These are phyloP conservation scores for Penicillium freii DNA, from an alignment of 2,329 filamentous ascomycete species.

Conservation along the genomic window DNA sequence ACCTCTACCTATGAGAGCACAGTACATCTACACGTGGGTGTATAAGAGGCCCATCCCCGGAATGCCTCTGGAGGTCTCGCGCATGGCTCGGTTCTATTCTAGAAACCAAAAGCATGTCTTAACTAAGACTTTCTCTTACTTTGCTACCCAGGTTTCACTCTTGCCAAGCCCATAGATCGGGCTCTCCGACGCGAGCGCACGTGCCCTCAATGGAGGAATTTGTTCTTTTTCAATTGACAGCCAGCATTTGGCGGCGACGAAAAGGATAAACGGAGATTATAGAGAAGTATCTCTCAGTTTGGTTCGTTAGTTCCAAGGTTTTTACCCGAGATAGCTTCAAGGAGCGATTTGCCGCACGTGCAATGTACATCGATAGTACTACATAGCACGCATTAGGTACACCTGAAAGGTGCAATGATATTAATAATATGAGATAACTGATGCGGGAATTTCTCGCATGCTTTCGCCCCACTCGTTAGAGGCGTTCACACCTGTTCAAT, in stretches of 20 bases:
- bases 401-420: not conserved
- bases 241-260: not conserved
- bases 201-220: not conserved
- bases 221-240: not conserved
- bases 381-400: not conserved
- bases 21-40: conserved; percentile 10
- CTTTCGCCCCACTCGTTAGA: not conserved
- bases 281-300: not conserved
- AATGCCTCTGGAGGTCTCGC: not conserved
- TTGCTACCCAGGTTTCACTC: not conserved
- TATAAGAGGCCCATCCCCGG: conserved; percentile 6
- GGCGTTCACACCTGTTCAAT: not conserved
- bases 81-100: not conserved
- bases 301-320: not conserved
- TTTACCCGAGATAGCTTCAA: not conserved
- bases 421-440: not conserved
- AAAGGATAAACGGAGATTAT: not conserved
- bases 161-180: not conserved
- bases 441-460: not conserved
- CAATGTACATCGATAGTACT: not conserved
- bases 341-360: not conserved
- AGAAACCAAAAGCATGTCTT: not conserved
- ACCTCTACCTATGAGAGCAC: conserved; percentile 17
- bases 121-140: too few species aligned
- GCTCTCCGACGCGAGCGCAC: not conserved